These are phyloP conservation scores for Phyllosticta citrichinensis DNA, from an alignment of 2,329 filamentous ascomycete species.

Conservation along the genomic window DNA sequence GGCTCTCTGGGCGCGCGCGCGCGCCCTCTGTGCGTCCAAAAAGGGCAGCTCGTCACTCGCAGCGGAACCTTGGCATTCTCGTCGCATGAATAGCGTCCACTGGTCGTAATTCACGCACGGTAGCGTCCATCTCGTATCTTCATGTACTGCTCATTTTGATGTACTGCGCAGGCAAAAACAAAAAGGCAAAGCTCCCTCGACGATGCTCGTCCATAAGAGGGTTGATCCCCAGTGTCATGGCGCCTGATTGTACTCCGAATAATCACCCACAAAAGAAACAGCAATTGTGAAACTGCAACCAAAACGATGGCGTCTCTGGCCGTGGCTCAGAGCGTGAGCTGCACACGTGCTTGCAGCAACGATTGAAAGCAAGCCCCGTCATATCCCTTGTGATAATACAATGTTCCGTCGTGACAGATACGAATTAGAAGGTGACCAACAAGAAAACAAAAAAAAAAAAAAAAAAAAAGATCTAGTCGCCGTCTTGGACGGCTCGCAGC, in stretches of 20 bases:
- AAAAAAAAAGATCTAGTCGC: conserved; percentile 21
- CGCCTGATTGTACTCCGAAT: conserved; percentile 5
- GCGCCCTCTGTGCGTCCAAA: not conserved
- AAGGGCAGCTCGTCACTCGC: not conserved
- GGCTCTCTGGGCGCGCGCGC: not conserved
- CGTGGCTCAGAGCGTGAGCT: conserved; percentile 6
- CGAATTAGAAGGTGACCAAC: not conserved
- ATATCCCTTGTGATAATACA: not conserved
- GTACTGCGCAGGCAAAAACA: not conserved
- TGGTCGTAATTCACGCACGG: no score
- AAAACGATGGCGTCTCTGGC: conserved; percentile 2
- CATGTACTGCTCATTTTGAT: not conserved
- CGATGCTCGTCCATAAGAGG: conserved; percentile 8
- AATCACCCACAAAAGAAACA: conserved; percentile 3
- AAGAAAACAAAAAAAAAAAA: no score
- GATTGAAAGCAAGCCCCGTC: conserved; percentile 7
- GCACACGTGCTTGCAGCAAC: conserved; percentile 1
- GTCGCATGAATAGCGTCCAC: no score
- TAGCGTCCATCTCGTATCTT: not conserved
- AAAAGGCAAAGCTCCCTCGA: conserved; percentile 7
- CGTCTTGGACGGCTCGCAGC: conserved; percentile 30
- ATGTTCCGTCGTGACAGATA: not conserved
- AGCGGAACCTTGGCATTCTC: not conserved
- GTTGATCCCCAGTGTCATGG: not conserved
- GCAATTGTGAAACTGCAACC: not conserved